phyloP scores from a whole-genome alignment of 2,329 filamentous ascomycete species.

The Albifimbria verrucaria region DNA sequence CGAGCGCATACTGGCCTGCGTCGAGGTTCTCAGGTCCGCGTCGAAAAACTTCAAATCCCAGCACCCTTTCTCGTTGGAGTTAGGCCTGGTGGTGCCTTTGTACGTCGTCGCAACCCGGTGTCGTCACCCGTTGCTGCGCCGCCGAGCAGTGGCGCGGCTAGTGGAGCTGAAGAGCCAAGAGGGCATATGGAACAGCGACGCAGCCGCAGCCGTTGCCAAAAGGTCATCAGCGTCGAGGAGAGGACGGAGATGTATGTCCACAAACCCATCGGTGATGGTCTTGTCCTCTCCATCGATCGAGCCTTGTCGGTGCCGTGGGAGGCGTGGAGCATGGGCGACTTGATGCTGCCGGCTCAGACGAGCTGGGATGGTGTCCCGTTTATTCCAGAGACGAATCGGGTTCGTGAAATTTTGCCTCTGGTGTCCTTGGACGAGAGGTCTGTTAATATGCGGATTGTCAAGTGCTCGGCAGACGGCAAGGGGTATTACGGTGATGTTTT shows the following conservation, averaged over 20 bases:
- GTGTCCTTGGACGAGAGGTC: background rate
- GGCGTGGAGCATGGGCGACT: constrained; percentile 13
- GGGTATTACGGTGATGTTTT: background rate
- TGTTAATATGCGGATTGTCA: background rate
- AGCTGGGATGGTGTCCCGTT: constrained; percentile 18
- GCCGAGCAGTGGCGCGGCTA: constrained; percentile 16
- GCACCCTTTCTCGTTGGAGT: constrained; percentile 18
- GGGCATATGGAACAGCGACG: constrained; percentile 23
- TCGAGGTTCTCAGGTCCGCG: constrained; percentile 12
- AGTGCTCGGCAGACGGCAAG: background rate
- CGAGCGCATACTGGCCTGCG: constrained; percentile 19
- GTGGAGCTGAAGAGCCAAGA: constrained; percentile 17
- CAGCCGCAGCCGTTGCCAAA: constrained; percentile 13
- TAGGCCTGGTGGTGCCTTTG: constrained; percentile 16
- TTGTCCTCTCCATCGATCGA: background rate
- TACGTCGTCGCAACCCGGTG: constrained; percentile 17
- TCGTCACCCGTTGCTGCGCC: constrained; percentile 20
- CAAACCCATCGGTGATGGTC: background rate
- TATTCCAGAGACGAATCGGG: constrained; percentile 15
- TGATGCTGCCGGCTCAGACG: constrained; percentile 5
- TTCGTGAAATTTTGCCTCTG: constrained; percentile 15
- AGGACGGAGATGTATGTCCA: background rate
- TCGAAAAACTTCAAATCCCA: constrained; percentile 8
- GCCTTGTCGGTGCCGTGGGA: constrained; percentile 16
- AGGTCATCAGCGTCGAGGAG: constrained; percentile 14